Evolutionary conservation across 73 alveolate genomes (phyloP).

Genomic region (Symbiodinium pilosum): DNA sequence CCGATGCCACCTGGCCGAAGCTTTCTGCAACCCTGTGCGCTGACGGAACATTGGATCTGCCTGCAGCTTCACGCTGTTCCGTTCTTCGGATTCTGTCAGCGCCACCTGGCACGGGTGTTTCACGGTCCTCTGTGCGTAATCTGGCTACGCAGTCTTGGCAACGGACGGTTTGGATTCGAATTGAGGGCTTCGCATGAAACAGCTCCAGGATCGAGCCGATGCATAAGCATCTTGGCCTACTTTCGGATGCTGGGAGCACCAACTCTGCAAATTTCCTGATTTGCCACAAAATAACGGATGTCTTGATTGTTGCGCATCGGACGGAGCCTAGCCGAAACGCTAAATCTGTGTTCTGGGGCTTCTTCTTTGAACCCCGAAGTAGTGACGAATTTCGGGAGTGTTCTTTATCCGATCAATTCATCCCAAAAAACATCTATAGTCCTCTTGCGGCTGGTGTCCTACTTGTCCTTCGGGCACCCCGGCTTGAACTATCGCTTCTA

Average conservation of each 20-base stretch:
- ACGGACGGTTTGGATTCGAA: no score
- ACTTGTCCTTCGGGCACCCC: background rate
- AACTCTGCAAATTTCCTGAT: no score
- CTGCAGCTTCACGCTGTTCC: constrained; percentile 85
- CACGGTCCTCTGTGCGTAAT: no score
- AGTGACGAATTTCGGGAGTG: background rate
- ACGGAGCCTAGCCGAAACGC: no score
- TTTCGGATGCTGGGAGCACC: no score
- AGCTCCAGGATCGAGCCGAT: no score
- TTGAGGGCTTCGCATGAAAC: no score
- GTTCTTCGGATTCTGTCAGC: constrained; percentile 47
- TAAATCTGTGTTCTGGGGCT: no score
- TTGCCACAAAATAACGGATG: no score
- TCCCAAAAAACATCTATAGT: background rate
- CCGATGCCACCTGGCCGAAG: constrained; percentile 47
- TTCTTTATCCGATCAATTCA: background rate
- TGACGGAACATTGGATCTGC: background rate
- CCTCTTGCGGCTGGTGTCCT: background rate
- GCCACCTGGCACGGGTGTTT: constrained; percentile 46
- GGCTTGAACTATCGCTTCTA: background rate
- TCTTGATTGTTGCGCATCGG: no score
- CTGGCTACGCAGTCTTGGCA: no score
- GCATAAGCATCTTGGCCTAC: no score
- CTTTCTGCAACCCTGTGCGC: background rate
- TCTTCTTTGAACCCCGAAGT: background rate